These are phyloP conservation scores for Noccaea caerulescens DNA, from an alignment of 345 rosid species.

Conservation along the genomic window DNA sequence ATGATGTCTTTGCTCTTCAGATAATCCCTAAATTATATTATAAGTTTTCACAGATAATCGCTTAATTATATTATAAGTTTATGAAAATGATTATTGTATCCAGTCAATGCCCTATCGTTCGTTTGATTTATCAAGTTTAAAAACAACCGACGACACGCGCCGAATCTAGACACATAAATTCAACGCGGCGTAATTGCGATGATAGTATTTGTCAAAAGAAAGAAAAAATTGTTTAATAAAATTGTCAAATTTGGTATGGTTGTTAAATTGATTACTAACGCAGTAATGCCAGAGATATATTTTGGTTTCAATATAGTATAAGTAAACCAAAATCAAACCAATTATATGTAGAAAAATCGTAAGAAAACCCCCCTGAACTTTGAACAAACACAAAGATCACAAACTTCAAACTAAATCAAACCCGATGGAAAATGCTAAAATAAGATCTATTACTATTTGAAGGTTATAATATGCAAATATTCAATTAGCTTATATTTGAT, in stretches of 20 bases:
- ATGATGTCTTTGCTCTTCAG: constrained; percentile 12
- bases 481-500: too few species aligned
- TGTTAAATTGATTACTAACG: constrained; percentile 6
- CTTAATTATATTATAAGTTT: neutral
- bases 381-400: neutral
- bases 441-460: neutral
- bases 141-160: constrained; percentile 15
- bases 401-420: neutral
- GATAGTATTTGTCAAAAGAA: neutral
- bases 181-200: constrained; percentile 28
- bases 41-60: neutral
- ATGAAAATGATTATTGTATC: constrained; percentile 6
- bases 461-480: neutral
- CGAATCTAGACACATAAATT: neutral
- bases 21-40: neutral
- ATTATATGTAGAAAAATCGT: neutral
- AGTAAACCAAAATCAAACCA: neutral
- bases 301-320: constrained; percentile 5
- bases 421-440: neutral
- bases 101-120: constrained; percentile 30
- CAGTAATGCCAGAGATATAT: neutral
- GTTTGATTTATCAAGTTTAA: constrained; percentile 27
- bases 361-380: neutral
- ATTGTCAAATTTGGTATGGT: constrained; percentile 11
- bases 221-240: neutral